These are phyloP conservation scores for Curvularia spicifera DNA, from an alignment of 2,329 filamentous ascomycete species.

Conservation along the genomic window DNA sequence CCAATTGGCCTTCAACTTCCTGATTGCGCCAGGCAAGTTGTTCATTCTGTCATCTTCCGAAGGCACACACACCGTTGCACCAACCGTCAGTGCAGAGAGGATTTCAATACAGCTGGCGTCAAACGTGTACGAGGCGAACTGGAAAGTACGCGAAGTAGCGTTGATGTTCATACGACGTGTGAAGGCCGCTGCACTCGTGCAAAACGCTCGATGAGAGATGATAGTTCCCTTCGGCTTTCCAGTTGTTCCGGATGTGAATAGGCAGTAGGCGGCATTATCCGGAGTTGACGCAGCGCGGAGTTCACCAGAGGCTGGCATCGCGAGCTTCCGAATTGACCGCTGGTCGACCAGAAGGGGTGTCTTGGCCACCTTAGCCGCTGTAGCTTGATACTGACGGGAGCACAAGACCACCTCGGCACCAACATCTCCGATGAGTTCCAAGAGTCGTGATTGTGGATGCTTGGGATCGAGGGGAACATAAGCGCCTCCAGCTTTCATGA, in stretches of 20 bases:
- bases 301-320: slow-evolving; percentile 45
- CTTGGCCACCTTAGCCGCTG: slow-evolving; percentile 33
- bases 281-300: slow-evolving; percentile 46
- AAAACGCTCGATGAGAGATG: slow-evolving; percentile 66
- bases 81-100: slow-evolving; percentile 58
- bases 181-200: slow-evolving; percentile 51
- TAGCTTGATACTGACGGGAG: slow-evolving; percentile 29
- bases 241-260: slow-evolving; percentile 59
- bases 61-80: slow-evolving; percentile 61
- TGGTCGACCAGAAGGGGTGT: slow-evolving; percentile 43
- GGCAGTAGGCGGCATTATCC: slow-evolving; percentile 63
- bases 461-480: slow-evolving; percentile 50
- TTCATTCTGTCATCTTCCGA: slow-evolving; percentile 63
- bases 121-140: slow-evolving; percentile 60
- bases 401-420: slow-evolving; percentile 39
- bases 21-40: slow-evolving; percentile 55
- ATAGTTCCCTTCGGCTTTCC: slow-evolving; percentile 65
- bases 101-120: slow-evolving; percentile 63
- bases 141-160: slow-evolving; percentile 62
- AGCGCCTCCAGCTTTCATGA: slow-evolving; percentile 49
- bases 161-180: slow-evolving; percentile 53
- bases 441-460: slow-evolving; percentile 46
- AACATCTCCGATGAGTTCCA: slow-evolving; percentile 43
- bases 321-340: slow-evolving; percentile 50
- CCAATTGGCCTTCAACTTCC: slow-evolving; percentile 38